Evolutionary conservation across 2,329 filamentous ascomycete species (phyloP), one percentile per base, ranked within the genome.

Genomic region (Pseudogymnoascus sp.): DNA sequence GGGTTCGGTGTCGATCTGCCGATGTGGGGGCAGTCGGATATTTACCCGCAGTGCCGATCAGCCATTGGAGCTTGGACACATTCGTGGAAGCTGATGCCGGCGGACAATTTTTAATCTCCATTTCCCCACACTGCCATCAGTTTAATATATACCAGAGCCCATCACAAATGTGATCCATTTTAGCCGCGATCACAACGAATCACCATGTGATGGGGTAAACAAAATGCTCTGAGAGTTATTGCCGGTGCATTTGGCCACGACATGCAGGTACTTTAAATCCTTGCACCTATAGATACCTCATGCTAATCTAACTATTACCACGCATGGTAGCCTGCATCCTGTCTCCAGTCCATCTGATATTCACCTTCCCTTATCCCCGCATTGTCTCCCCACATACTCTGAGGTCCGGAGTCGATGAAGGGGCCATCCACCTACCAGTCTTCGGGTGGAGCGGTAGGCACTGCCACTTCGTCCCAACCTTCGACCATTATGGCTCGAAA

Each of bases 41-140:
- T 55, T 55, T 55, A 55, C 26, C 45, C 45, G 45, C 45, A 55
- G 45, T 55, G 45, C 45, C 45, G 45, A 55, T 55, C 45, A 55
- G 26, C 45, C 45, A 52, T 29, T 52, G 26, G 45, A 52, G 45
- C 26, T 31, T 55, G 45, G 45, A 33, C 45, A 12, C 26, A 55
- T n/a, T 31, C 8, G 8, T 55, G 45, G 45, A 55, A 55, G 45
- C 10, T 33, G 45, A 55, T 33, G 45, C 45, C 26, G 45, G 5
- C n/a, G 45, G 45, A 14, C 45, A 55, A 52, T 19, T 14, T 55
- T 19, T 19, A 33, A 26, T 33, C 26, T 33, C 45, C 45, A 55
- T 33, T 33, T 31, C 26, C 45, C 45, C 45, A 55, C 45, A 55
- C 26, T 55, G 3, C n/a, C 11, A 55, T 31, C 29, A 55, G 26